Percentiles rank a stretch among this genome's conserved stretches.
phyloP scores from a whole-genome alignment of 371 early-diverging fungal species.

The Basidiobolus meristosporus region DNA sequence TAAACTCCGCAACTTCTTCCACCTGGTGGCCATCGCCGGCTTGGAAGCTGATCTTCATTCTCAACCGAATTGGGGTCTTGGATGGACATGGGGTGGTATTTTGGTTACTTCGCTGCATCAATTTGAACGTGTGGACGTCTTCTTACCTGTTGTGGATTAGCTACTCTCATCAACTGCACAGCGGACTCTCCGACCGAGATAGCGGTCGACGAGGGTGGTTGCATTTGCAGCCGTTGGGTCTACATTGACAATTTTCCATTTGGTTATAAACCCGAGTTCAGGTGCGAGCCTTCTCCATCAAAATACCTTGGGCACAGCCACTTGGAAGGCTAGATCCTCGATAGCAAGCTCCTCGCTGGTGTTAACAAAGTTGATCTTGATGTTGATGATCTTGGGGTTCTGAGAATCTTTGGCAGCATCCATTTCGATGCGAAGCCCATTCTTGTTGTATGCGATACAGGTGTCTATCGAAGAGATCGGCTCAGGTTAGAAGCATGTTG shows the following conservation, averaged over 20 bases:
- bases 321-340: slow-evolving; percentile 54
- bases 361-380: slow-evolving; percentile 51
- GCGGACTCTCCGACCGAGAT: slow-evolving; percentile 35
- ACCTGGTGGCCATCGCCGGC: slow-evolving; percentile 26
- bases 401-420: slow-evolving; percentile 33
- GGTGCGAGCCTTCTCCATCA: too few species aligned
- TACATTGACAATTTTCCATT: neutral
- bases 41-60: slow-evolving; percentile 55
- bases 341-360: slow-evolving; percentile 25
- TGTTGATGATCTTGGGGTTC: slow-evolving; percentile 32
- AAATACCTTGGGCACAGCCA: slow-evolving; percentile 90
- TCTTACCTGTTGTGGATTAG: slow-evolving; percentile 64
- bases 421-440: slow-evolving; percentile 51
- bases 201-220: slow-evolving; percentile 42
- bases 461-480: too few species aligned
- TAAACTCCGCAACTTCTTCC: slow-evolving; percentile 61
- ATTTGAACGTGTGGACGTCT: neutral
- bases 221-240: slow-evolving; percentile 64
- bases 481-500: too few species aligned
- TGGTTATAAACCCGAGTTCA: too few species aligned
- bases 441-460: too few species aligned
- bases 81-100: neutral
- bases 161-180: slow-evolving; percentile 61
- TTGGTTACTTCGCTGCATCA: neutral
- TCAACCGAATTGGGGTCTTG: slow-evolving; percentile 48